These are phyloP conservation scores for Gastrolobium bilobum DNA, from an alignment of 306 rosid genomes.

Conservation along the genomic window DNA sequence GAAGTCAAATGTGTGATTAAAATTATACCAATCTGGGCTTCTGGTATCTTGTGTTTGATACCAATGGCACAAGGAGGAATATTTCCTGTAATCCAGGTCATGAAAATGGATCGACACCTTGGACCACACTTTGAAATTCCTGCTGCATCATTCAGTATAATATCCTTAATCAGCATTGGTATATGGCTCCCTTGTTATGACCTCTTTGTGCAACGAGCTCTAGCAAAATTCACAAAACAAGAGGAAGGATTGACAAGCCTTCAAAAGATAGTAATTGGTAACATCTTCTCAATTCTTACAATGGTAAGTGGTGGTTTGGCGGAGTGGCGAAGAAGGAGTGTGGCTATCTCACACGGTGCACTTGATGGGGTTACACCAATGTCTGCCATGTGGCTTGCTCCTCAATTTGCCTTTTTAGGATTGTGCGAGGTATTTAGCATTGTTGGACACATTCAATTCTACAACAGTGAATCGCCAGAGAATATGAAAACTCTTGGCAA, in stretches of 20 bases:
- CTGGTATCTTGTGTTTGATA: conserved; percentile 43
- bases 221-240: conserved; percentile 5
- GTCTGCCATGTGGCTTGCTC: conserved; percentile 52
- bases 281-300: background rate
- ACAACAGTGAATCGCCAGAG: conserved; percentile 51
- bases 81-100: conserved; percentile 24
- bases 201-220: background rate
- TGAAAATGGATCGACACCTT: background rate
- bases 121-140: conserved; percentile 6
- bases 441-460: conserved; percentile 53
- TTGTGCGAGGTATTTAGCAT: conserved; percentile 40
- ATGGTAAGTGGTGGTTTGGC: background rate
- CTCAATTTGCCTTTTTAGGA: conserved; percentile 43
- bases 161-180: background rate
- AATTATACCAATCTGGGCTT: conserved; percentile 48
- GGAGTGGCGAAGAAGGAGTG: background rate
- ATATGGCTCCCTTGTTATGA: background rate
- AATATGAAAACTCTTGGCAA: conserved; percentile 50
- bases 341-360: background rate
- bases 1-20: conserved; percentile 46
- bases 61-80: conserved; percentile 47
- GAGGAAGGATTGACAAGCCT: conserved; percentile 5
- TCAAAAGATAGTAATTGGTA: conserved; percentile 11
- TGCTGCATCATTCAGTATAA: background rate
- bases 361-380: conserved; percentile 21